Conservation (phyloP, 106 monocot genomes). For the Dendrobium nobile region DNA sequence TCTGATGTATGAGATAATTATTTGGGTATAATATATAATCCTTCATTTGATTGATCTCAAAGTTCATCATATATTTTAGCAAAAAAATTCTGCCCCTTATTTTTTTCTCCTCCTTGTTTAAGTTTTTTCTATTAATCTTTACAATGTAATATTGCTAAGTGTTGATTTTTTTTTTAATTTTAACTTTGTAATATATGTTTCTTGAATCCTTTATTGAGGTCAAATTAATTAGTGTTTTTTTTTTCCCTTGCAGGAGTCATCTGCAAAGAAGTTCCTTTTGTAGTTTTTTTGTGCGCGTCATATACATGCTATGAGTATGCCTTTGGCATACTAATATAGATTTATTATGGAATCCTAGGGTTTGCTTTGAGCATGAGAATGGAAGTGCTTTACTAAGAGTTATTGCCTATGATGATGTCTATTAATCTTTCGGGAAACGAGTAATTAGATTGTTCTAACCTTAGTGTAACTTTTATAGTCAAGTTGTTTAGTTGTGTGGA, state of each 20-base stretch:
- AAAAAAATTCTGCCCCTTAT: neutral
- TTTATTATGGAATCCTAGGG: neutral
- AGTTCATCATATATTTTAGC: neutral
- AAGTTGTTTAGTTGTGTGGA: neutral
- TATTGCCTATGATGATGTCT: neutral
- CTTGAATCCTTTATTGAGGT: neutral
- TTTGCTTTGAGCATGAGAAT: neutral
- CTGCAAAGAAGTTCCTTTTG: constrained; percentile 11
- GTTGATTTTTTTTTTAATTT: neutral
- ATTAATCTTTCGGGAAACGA: neutral
- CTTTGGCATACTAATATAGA: neutral
- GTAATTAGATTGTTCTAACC: neutral
- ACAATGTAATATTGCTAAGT: neutral
- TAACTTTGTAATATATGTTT: neutral
- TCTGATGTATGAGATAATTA: neutral
- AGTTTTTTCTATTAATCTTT: neutral
- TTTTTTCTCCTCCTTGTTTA: neutral
- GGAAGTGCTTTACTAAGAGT: neutral
- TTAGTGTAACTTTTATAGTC: neutral
- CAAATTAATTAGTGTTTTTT: neutral
- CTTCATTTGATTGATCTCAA: neutral
- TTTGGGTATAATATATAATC: neutral
- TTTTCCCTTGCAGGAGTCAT: constrained; percentile 9
- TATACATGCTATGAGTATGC: neutral
- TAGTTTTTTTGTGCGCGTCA: constrained; percentile 3